Evolutionary conservation across 1,284 basidiomycete genomes (phyloP).

Genomic region (Wallemia mellicola): DNA sequence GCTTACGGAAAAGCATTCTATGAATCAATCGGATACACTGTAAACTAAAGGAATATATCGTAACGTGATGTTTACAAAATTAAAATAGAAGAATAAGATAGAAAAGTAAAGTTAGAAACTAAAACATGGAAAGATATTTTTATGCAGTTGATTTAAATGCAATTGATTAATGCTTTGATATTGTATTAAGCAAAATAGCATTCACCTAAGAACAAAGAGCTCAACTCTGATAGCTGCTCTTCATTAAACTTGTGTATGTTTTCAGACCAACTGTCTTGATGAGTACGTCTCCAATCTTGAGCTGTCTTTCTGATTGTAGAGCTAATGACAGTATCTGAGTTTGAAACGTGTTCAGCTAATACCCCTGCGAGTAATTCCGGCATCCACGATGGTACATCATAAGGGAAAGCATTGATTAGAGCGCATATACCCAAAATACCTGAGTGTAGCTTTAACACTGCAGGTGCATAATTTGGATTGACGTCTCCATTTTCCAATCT

Average conservation of each 20-base stretch:
- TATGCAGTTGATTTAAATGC: background rate
- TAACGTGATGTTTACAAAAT: background rate
- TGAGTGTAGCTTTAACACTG: slow-evolving; percentile 48
- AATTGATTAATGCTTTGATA: background rate
- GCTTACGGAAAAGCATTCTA: slow-evolving; percentile 14
- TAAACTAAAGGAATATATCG: background rate
- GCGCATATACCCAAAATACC: slow-evolving; percentile 64
- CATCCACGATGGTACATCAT: slow-evolving; percentile 54
- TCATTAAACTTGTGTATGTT: slow-evolving; percentile 70
- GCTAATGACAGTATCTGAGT: slow-evolving; percentile 57
- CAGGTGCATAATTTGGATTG: slow-evolving; percentile 36
- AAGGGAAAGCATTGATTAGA: slow-evolving; percentile 48
- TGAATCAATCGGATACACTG: background rate
- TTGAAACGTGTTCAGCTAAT: slow-evolving; percentile 49
- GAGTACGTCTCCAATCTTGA: slow-evolving; percentile 62
- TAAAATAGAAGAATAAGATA: background rate
- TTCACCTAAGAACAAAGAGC: slow-evolving; percentile 54
- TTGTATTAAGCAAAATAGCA: background rate
- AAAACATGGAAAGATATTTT: background rate
- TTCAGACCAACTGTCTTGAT: slow-evolving; percentile 52
- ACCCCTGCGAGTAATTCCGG: slow-evolving; percentile 51
- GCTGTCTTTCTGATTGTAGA: slow-evolving; percentile 67
- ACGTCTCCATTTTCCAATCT: slow-evolving; percentile 22
- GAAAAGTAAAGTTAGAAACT: background rate
- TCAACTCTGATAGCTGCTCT: slow-evolving; percentile 58